phyloP scores from a whole-genome alignment of 2,329 filamentous ascomycete species.

The Sporothrix phasma region DNA sequence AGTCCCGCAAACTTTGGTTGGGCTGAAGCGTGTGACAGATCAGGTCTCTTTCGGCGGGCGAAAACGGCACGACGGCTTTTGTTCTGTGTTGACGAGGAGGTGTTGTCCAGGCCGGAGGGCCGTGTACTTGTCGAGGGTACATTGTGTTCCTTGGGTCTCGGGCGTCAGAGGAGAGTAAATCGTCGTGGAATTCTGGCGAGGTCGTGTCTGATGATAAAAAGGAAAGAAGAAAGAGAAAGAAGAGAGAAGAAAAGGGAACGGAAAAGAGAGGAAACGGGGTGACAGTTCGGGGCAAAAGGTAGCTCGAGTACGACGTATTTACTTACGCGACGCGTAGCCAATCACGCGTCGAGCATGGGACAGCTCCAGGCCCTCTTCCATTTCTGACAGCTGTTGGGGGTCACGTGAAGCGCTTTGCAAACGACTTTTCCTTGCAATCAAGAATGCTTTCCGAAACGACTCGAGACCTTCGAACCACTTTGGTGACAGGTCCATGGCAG shows the following conservation, averaged over 20 bases:
- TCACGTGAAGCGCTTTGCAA: neutral
- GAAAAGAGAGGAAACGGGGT: neutral
- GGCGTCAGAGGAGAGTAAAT: neutral
- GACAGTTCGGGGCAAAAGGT: neutral
- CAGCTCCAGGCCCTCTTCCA: neutral
- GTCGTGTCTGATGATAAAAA: neutral
- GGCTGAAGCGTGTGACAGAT: constrained; percentile 47
- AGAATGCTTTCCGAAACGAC: too few species aligned
- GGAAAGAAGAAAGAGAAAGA: neutral
- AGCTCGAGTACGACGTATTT: constrained; percentile 3
- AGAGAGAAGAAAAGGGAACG: neutral
- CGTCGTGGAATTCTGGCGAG: neutral
- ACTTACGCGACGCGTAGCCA: constrained; percentile 10
- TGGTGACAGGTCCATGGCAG: too few species aligned
- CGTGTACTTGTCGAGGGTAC: neutral
- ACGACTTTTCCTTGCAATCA: too few species aligned
- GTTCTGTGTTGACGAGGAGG: neutral
- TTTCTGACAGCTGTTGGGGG: neutral
- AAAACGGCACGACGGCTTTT: neutral
- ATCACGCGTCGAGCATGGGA: constrained; percentile 12
- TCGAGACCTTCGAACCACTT: too few species aligned
- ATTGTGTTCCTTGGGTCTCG: neutral
- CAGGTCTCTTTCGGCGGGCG: neutral
- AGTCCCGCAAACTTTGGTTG: constrained; percentile 66
- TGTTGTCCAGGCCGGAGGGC: neutral